Evolutionary conservation across 78 protist genomes (phyloP), one percentile per base, ranked within the genome.

Genomic region (Corallochytrium limacisporum): DNA sequence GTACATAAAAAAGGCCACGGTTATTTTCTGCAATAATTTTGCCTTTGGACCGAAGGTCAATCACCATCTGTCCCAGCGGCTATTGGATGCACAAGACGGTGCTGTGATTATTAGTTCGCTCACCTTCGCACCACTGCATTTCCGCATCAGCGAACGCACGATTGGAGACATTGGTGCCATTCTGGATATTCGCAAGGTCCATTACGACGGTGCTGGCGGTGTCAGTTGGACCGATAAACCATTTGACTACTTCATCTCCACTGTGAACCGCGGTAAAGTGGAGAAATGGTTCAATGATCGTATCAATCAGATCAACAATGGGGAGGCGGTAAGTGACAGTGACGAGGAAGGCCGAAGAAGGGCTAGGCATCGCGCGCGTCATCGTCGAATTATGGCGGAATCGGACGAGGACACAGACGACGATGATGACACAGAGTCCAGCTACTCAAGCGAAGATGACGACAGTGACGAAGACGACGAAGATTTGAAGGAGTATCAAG

Each of bases 151-250:
- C 26, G 63, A 57, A 44, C 49, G 32, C 49, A 44, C 49, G 18
- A 20, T 44, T 59, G 63, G 1, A 66, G 72, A 66, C 33, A 66
- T 66, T 48, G 72, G 72, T 66, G 13, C 56, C 29, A 66, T 66
- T 0, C 43, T 66, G 72, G 42, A 46, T 10, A 36, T 66, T 12
- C 22, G 16, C 26, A 51, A 66, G 43, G 65, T 33, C 31, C 22
- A 26, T 24, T 66, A 48, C 35, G 9, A 10, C n/a, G 72, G 72
- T 4, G 72, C 43, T 20, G n/a, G n/a, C n/a, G 72, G 72, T 0
- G 72, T 66, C 26, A 24, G 43, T 31, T 66, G 72, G 72, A 66
- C 72, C 7, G 65, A 66, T 28, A 66, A 66, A 28, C 54, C 16
- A 24, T 15, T 66, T 32, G 61, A 66, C 43, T 66, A 66, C 33